A percentile compares a stretch with the other conserved stretches of the same genome.
Evolutionary conservation across 2,329 filamentous ascomycete species (phyloP).

Genomic region (Drechmeria coniospora): DNA sequence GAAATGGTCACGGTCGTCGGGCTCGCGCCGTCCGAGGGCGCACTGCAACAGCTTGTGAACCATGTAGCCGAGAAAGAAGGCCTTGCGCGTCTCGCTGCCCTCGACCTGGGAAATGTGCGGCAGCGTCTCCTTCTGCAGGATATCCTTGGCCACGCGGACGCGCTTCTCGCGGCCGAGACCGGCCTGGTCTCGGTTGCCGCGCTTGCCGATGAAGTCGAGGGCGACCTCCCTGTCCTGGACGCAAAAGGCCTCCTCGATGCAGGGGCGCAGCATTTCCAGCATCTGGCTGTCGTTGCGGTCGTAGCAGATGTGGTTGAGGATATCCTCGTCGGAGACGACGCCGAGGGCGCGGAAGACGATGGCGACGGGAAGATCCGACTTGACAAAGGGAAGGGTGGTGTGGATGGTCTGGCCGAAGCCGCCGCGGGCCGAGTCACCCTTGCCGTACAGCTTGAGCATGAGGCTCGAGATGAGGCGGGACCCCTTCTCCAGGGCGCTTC

Average conservation of each 20-base stretch:
- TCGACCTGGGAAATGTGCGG: slow-evolving; percentile 94
- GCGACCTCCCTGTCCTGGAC: slow-evolving; percentile 93
- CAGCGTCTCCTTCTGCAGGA: slow-evolving; percentile 91
- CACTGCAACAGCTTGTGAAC: slow-evolving; percentile 90
- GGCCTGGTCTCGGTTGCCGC: slow-evolving; percentile 47
- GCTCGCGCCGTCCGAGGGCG: slow-evolving; percentile 79
- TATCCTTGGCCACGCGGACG: slow-evolving; percentile 81
- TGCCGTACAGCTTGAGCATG: slow-evolving; percentile 77
- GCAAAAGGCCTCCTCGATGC: slow-evolving; percentile 90
- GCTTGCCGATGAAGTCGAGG: slow-evolving; percentile 87
- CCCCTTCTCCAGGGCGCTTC: slow-evolving; percentile 91
- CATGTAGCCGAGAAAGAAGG: slow-evolving; percentile 98
- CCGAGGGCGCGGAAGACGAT: slow-evolving; percentile 93
- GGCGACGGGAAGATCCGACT: slow-evolving; percentile 81
- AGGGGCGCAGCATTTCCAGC: slow-evolving; percentile 93
- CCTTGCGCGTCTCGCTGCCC: slow-evolving; percentile 88
- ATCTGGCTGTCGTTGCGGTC: slow-evolving; percentile 91
- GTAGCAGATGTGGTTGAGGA: slow-evolving; percentile 94
- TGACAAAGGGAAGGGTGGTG: slow-evolving; percentile 85
- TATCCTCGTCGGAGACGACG: slow-evolving; percentile 94
- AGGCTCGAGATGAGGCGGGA: slow-evolving; percentile 88
- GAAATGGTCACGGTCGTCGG: slow-evolving; percentile 96
- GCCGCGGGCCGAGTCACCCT: slow-evolving; percentile 62
- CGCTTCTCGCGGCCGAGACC: slow-evolving; percentile 72
- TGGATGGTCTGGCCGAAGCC: slow-evolving; percentile 79